phyloP scores from a whole-genome alignment of 2,329 filamentous ascomycete genomes.

The Sarocladium kiliense region DNA sequence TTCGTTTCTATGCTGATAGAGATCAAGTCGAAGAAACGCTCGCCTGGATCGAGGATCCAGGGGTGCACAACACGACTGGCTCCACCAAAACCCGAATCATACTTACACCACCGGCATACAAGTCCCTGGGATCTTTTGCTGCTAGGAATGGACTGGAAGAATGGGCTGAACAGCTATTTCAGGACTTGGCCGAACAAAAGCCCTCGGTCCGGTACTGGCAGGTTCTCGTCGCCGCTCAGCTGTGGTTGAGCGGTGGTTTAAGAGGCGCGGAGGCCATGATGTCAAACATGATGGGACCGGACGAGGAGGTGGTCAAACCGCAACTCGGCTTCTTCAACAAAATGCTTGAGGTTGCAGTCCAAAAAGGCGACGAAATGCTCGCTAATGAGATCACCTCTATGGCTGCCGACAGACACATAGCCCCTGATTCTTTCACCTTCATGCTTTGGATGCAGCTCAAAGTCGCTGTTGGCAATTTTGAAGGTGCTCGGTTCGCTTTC shows the following conservation, averaged over 20 bases:
- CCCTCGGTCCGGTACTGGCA: conserved; percentile 59
- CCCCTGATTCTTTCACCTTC: conserved; percentile 64
- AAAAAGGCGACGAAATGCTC: conserved; percentile 62
- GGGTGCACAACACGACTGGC: no score
- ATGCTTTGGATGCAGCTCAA: conserved; percentile 29
- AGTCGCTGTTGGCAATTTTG: background rate
- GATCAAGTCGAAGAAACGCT: conserved; percentile 58
- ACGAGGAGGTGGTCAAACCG: no score
- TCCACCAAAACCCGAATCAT: no score
- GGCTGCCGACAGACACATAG: conserved; percentile 58
- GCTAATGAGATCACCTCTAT: conserved; percentile 70
- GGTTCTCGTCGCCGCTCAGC: conserved; percentile 52
- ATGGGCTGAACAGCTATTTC: conserved; percentile 59
- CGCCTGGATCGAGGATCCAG: conserved; percentile 50
- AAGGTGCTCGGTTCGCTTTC: background rate
- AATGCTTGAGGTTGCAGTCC: conserved; percentile 67
- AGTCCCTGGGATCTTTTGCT: conserved; percentile 42
- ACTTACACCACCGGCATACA: background rate
- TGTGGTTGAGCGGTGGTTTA: conserved; percentile 61
- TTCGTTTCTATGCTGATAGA: conserved; percentile 52
- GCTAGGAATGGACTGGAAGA: conserved; percentile 52
- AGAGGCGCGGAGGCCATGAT: conserved; percentile 46
- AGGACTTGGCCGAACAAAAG: conserved; percentile 39
- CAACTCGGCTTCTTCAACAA: conserved; percentile 71
- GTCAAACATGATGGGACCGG: conserved; percentile 58